phyloP scores from a whole-genome alignment of 768 basidiomycete species.

The Amanita subjunquillea region DNA sequence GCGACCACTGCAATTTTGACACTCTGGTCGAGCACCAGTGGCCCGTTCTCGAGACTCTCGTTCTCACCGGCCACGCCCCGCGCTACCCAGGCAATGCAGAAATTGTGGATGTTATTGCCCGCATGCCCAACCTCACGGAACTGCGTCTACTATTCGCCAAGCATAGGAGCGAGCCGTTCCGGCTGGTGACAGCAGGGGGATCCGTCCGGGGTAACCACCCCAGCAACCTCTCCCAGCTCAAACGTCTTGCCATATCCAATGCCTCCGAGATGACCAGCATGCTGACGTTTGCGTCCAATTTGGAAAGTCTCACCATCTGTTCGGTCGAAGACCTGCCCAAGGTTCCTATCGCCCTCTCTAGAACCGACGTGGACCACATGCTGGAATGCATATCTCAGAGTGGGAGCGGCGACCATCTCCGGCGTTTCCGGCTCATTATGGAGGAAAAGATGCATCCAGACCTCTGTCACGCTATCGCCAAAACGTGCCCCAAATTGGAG shows the following conservation, averaged over 20 bases:
- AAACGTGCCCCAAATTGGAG: conserved; percentile 25
- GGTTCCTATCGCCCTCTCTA: conserved; percentile 24
- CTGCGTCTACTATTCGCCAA: conserved; percentile 24
- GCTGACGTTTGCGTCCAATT: conserved; percentile 17
- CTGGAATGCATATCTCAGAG: conserved; percentile 20
- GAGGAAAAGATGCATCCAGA: conserved; percentile 27
- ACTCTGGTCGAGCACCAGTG: conserved; percentile 21
- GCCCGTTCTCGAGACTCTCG: conserved; percentile 26
- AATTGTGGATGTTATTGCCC: conserved; percentile 21
- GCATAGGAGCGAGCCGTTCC: conserved; percentile 17
- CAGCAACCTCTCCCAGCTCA: conserved; percentile 20
- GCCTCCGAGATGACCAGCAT: conserved; percentile 21
- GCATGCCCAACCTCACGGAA: conserved; percentile 25
- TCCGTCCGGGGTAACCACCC: conserved; percentile 12
- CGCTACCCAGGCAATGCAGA: conserved; percentile 14
- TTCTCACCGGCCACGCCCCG: conserved; percentile 28
- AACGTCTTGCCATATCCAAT: conserved; percentile 26
- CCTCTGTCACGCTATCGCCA: conserved; percentile 20
- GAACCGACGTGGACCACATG: conserved; percentile 21
- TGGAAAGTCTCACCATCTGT: conserved; percentile 24
- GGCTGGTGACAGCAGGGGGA: conserved; percentile 13
- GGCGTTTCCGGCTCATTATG: conserved; percentile 26
- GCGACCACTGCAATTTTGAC: conserved; percentile 22
- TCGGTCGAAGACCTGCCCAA: conserved; percentile 27
- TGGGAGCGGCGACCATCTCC: conserved; percentile 10